Evolutionary conservation across 2,329 filamentous ascomycete species (phyloP).

Genomic region (Colletotrichum salicis): DNA sequence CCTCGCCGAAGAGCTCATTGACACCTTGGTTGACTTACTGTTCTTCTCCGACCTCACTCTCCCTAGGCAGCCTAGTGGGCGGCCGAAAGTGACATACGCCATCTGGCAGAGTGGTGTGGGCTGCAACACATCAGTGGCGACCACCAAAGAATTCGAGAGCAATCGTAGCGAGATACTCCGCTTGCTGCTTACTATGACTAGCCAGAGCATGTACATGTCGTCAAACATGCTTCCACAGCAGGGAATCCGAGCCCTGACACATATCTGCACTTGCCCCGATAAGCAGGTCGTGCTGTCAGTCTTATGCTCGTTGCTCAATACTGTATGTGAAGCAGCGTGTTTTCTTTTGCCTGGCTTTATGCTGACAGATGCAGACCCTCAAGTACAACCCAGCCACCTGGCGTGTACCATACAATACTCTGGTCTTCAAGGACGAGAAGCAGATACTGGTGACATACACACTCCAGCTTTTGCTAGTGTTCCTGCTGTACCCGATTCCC

Average conservation of each 20-base stretch:
- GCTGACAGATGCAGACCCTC: constrained; percentile 70
- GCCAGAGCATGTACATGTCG: constrained; percentile 93
- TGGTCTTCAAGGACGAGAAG: constrained; percentile 91
- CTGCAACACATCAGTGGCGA: constrained; percentile 88
- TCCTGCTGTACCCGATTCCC: constrained; percentile 88
- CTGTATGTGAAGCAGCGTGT: constrained; percentile 64
- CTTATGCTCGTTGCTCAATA: constrained; percentile 93
- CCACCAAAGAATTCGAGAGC: constrained; percentile 91
- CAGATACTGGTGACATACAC: constrained; percentile 92
- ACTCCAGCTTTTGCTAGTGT: constrained; percentile 86
- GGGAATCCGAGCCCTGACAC: constrained; percentile 86
- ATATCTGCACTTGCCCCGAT: constrained; percentile 86
- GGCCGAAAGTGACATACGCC: constrained; percentile 86
- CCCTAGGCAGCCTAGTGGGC: constrained; percentile 75
- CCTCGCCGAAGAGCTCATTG: constrained; percentile 90
- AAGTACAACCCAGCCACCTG: constrained; percentile 96
- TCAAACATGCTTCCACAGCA: constrained; percentile 81
- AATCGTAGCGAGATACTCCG: constrained; percentile 92
- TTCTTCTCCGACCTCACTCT: constrained; percentile 94
- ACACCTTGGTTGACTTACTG: constrained; percentile 86
- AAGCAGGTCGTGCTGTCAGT: constrained; percentile 92
- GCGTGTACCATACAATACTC: constrained; percentile 92
- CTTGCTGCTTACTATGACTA: constrained; percentile 84
- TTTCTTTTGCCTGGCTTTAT: not conserved
- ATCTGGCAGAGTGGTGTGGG: constrained; percentile 99